phyloP scores from a whole-genome alignment of 1,139 yeast species.

The Blastobotrys elegans region DNA sequence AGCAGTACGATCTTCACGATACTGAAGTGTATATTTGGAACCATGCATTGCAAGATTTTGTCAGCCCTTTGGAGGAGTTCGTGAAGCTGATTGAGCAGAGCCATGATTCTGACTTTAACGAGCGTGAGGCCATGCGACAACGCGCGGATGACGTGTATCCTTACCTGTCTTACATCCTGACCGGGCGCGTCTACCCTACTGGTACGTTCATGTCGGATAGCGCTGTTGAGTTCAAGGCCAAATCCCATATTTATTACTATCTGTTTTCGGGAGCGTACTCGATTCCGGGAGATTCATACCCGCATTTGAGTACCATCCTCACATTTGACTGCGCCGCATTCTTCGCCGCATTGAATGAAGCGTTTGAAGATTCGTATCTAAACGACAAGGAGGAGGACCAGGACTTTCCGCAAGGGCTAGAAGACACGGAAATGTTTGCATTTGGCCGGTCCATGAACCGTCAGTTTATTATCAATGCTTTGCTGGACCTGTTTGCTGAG shows the following conservation, averaged over 20 bases:
- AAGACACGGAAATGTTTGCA: conserved; percentile 14
- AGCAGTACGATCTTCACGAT: conserved; percentile 49
- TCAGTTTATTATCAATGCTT: conserved; percentile 62
- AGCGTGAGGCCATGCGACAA: conserved; percentile 15
- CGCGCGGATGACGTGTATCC: conserved; percentile 44
- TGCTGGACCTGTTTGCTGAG: conserved; percentile 45
- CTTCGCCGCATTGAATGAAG: conserved; percentile 65
- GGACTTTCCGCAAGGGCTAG: conserved; percentile 7
- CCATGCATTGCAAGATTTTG: conserved; percentile 56
- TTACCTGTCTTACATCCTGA: conserved; percentile 62
- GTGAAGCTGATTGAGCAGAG: conserved; percentile 36
- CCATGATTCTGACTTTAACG: conserved; percentile 12
- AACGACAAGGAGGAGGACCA: conserved; percentile 38
- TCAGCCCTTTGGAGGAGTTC: conserved; percentile 61
- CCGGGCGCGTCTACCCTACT: conserved; percentile 76
- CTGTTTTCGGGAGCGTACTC: conserved; percentile 39
- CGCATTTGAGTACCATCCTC: conserved; percentile 50
- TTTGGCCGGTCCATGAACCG: conserved; percentile 42
- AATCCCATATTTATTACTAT: conserved; percentile 46
- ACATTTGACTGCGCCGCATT: conserved; percentile 50
- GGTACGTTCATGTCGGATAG: conserved; percentile 43
- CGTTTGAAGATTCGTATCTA: conserved; percentile 66
- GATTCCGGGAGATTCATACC: conserved; percentile 45
- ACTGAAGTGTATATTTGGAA: conserved; percentile 67
- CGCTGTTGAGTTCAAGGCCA: conserved; percentile 35